phyloP scores from a whole-genome alignment of 768 basidiomycete genomes.

The Solioccasus polychromus region DNA sequence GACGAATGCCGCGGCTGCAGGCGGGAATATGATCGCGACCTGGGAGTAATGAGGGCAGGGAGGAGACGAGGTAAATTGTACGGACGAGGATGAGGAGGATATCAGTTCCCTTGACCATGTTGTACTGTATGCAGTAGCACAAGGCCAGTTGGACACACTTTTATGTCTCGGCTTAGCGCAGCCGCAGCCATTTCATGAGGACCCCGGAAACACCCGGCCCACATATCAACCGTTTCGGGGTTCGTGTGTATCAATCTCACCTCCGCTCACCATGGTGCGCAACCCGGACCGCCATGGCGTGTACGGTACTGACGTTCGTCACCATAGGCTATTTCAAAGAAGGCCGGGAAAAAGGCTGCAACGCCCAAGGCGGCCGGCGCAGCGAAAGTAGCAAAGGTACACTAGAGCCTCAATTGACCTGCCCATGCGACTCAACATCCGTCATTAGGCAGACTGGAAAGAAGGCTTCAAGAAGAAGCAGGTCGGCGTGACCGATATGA shows the following conservation, averaged over 20 bases:
- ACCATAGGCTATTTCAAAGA: conserved; percentile 78
- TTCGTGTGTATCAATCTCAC: conserved; percentile 1
- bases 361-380: conserved; percentile 57
- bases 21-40: conserved; percentile 80
- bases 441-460: conserved; percentile 91
- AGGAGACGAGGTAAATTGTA: conserved; percentile 2
- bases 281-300: neutral
- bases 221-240: conserved; percentile 11
- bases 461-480: conserved; percentile 99
- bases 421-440: conserved; percentile 6
- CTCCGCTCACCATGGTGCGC: conserved; percentile 22
- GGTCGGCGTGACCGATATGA: conserved; percentile 98
- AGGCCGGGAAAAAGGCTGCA: conserved; percentile 81
- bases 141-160: neutral
- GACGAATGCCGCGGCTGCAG: conserved; percentile 73
- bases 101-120: conserved; percentile 62
- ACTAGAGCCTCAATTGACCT: conserved; percentile 5
- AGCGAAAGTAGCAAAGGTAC: conserved; percentile 75
- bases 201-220: conserved; percentile 17
- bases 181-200: conserved; percentile 11
- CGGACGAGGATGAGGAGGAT: conserved; percentile 74
- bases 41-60: conserved; percentile 22
- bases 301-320: conserved; percentile 4
- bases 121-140: conserved; percentile 4
- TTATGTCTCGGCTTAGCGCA: conserved; percentile 8